Conservation (phyloP, 2,329 filamentous ascomycete genomes). For the Lachnellula cervina region DNA sequence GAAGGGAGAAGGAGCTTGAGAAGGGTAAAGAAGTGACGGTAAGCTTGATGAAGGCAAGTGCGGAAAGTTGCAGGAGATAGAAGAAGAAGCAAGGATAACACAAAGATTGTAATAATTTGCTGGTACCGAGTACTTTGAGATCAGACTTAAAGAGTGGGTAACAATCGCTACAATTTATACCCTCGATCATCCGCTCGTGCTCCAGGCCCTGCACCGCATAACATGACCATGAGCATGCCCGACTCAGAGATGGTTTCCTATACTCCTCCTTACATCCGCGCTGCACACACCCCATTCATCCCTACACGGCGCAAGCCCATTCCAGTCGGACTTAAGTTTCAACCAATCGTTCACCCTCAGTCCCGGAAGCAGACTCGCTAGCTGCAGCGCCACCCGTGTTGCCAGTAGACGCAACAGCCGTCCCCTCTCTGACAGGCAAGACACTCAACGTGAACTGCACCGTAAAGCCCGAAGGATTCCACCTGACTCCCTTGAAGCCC, state of each 20-base stretch:
- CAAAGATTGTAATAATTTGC: too few relatives aligned
- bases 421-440: background rate
- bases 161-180: too few relatives aligned
- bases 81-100: too few relatives aligned
- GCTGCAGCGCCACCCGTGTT: background rate
- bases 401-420: background rate
- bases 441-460: background rate
- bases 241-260: too few relatives aligned
- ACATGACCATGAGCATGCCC: too few relatives aligned
- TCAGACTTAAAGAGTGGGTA: too few relatives aligned
- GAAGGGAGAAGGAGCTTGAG: constrained; percentile 5
- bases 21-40: constrained; percentile 8
- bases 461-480: background rate
- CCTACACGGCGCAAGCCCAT: background rate
- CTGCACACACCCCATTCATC: background rate
- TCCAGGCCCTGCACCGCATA: too few relatives aligned
- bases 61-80: background rate
- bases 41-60: constrained; percentile 9
- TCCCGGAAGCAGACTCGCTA: background rate
- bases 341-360: background rate
- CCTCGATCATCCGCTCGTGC: too few relatives aligned
- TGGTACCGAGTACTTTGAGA: too few relatives aligned
- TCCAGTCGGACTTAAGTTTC: background rate
- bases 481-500: background rate
- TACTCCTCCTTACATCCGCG: too few relatives aligned